A percentile compares a stretch with the other conserved stretches of the same genome.
Conservation (phyloP, 2,329 filamentous ascomycete genomes). For the Xylariaceae sp. region DNA sequence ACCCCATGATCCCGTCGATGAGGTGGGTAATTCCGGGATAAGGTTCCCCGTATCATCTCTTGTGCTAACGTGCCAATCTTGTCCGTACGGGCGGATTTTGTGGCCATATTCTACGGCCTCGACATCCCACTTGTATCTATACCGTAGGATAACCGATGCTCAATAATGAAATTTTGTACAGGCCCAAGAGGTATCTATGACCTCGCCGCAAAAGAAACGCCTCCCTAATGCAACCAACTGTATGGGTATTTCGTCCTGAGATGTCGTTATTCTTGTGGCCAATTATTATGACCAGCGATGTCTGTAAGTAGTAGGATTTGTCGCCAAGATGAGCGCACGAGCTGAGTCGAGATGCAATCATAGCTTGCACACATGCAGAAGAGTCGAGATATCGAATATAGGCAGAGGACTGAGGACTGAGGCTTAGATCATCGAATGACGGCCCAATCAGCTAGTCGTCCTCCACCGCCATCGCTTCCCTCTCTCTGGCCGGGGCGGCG, state of each 20-base stretch:
- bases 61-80: background rate
- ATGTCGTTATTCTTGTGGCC: constrained; percentile 19
- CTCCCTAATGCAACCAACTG: constrained; percentile 26
- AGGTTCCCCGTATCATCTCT: background rate
- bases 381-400: constrained; percentile 1
- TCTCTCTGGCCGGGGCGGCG: constrained; percentile 69
- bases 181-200: constrained; percentile 15
- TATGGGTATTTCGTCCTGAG: constrained; percentile 21
- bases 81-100: background rate
- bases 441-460: constrained; percentile 72
- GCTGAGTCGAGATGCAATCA: constrained; percentile 14
- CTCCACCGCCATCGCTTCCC: constrained; percentile 56
- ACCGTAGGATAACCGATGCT: constrained; percentile 5
- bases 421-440: constrained; percentile 61
- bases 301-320: constrained; percentile 9
- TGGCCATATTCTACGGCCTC: constrained; percentile 11
- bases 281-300: constrained; percentile 9
- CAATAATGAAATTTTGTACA: constrained; percentile 19
- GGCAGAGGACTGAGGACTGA: background rate
- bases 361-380: constrained; percentile 12
- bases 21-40: background rate
- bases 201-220: constrained; percentile 19
- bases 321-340: constrained; percentile 21
- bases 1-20: background rate
- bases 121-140: constrained; percentile 9